Evolutionary conservation across 1,139 yeast species (phyloP).

Genomic region (Geotrichum candidum): DNA sequence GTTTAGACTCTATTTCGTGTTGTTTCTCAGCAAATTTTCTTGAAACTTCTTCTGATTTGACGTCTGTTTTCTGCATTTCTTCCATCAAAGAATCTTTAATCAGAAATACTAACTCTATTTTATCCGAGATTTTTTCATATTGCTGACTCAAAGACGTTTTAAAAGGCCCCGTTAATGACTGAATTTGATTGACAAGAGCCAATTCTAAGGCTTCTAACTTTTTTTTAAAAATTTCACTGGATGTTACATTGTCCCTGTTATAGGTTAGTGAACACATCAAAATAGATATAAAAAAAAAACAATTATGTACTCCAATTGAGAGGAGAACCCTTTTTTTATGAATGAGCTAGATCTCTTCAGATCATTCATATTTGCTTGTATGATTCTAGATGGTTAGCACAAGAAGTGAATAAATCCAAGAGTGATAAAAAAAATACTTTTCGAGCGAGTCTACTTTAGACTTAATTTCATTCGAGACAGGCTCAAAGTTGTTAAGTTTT

Average conservation of each 20-base stretch:
- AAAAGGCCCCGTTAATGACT: background rate
- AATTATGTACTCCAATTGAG: background rate
- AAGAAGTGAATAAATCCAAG: background rate
- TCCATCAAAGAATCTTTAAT: background rate
- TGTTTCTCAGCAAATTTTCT: background rate
- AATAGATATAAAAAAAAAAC: background rate
- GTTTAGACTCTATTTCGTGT: constrained; percentile 3
- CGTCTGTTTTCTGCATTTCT: background rate
- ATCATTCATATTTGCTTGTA: background rate
- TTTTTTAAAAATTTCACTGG: background rate
- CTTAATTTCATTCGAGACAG: background rate
- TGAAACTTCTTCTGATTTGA: background rate
- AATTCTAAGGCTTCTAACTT: background rate
- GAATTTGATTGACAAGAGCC: background rate
- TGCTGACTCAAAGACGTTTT: background rate
- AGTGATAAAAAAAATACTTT: background rate
- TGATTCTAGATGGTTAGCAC: background rate
- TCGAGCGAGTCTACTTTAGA: background rate
- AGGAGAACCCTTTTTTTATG: background rate
- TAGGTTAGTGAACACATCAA: background rate
- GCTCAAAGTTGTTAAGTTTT: background rate
- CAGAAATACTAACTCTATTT: background rate
- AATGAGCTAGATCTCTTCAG: background rate
- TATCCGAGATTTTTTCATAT: background rate
- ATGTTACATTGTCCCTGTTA: background rate